Percentiles rank a stretch among this genome's conserved stretches.
Conservation (phyloP, 2,329 filamentous ascomycete species). For the Dothiorella sarmentorum region DNA sequence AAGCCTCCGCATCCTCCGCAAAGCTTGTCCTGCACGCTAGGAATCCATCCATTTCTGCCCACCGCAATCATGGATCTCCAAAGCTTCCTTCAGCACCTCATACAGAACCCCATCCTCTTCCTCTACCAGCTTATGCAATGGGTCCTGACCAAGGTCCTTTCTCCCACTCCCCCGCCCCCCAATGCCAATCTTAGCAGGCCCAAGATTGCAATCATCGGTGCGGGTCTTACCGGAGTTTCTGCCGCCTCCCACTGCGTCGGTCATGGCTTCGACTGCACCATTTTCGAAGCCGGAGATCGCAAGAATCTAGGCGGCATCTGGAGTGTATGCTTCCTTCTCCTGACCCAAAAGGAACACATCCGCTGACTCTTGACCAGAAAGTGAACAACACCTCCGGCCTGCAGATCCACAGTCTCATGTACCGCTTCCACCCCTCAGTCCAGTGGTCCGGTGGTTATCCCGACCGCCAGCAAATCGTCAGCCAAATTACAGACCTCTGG, state of each 20-base stretch:
- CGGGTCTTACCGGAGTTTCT: conserved; percentile 67
- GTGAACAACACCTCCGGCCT: conserved; percentile 80
- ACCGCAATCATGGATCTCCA: conserved; percentile 15
- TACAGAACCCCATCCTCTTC: conserved; percentile 52
- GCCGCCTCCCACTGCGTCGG: conserved; percentile 79
- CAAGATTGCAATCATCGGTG: conserved; percentile 48
- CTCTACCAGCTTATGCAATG: conserved; percentile 65
- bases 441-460: conserved; percentile 75
- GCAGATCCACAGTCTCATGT: conserved; percentile 84
- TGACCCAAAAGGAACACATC: background rate
- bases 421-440: conserved; percentile 79
- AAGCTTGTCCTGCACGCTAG: background rate
- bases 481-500: conserved; percentile 70
- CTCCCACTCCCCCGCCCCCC: conserved; percentile 65
- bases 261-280: conserved; percentile 76
- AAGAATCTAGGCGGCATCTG: conserved; percentile 74
- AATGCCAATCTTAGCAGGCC: conserved; percentile 57
- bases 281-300: conserved; percentile 70
- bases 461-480: conserved; percentile 69
- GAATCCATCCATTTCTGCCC: background rate
- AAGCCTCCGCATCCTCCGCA: background rate
- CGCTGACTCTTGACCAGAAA: conserved; percentile 44
- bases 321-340: conserved; percentile 54
- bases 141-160: conserved; percentile 61
- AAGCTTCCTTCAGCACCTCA: conserved; percentile 25